Percentiles rank a stretch among this genome's conserved stretches.
These are phyloP conservation scores for Cladosporium sphaerospermum DNA, from an alignment of 2,329 filamentous ascomycete species.

Conservation along the genomic window DNA sequence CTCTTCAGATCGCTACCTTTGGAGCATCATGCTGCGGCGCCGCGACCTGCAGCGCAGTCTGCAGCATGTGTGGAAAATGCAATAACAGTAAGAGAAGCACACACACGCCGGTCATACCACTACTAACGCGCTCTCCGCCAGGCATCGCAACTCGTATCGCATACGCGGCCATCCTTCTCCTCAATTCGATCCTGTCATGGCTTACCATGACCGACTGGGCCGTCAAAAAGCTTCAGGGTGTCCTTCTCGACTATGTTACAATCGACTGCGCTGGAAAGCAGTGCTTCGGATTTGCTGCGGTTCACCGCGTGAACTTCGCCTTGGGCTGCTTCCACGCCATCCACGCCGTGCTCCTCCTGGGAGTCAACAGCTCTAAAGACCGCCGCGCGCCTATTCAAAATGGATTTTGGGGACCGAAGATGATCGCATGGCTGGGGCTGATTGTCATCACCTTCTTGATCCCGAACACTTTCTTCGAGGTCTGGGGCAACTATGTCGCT, in stretches of 20 bases:
- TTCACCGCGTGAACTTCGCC: conserved; percentile 96
- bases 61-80: conserved; percentile 92
- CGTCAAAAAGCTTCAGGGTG: conserved; percentile 85
- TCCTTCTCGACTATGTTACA: conserved; percentile 92
- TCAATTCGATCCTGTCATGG: conserved; percentile 97
- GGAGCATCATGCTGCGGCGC: conserved; percentile 91
- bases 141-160: conserved; percentile 92
- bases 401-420: conserved; percentile 97
- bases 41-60: conserved; percentile 91
- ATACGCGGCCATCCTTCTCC: conserved; percentile 71
- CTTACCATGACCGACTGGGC: conserved; percentile 99
- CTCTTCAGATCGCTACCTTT: conserved; percentile 62
- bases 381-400: conserved; percentile 86
- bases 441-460: conserved; percentile 93
- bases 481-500: conserved; percentile 93
- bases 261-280: conserved; percentile 80
- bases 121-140: not conserved
- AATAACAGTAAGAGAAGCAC: conserved; percentile 57
- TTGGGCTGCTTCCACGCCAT: conserved; percentile 90
- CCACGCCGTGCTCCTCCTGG: conserved; percentile 75
- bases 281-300: conserved; percentile 92
- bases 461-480: conserved; percentile 86
- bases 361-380: conserved; percentile 80
- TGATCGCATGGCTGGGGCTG: conserved; percentile 79
- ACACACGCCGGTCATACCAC: not conserved